These are phyloP conservation scores for Sugiyamaella boreocaroliniensis DNA, from an alignment of 805 yeast species.

Conservation along the genomic window DNA sequence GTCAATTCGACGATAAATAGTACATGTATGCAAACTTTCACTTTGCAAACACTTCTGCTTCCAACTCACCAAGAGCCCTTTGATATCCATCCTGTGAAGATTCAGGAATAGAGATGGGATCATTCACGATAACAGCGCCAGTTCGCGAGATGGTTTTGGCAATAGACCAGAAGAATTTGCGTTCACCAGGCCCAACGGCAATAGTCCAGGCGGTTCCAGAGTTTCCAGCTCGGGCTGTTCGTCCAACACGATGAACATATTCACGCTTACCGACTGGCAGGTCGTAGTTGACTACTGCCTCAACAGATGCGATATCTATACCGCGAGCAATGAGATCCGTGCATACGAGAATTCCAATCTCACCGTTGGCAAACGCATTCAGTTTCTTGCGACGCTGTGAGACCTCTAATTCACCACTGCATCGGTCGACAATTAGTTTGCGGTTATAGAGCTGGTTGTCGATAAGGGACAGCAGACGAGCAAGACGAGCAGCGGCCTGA, in stretches of 20 bases:
- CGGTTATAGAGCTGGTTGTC: constrained; percentile 20
- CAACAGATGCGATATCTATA: constrained; percentile 65
- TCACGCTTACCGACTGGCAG: constrained; percentile 83
- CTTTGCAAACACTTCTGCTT: constrained; percentile 15
- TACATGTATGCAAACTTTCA: not conserved
- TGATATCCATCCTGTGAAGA: constrained; percentile 13
- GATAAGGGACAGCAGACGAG: constrained; percentile 50
- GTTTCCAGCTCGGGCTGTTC: constrained; percentile 92
- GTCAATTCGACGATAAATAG: not conserved
- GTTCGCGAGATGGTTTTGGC: constrained; percentile 28
- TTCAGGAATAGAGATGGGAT: constrained; percentile 4
- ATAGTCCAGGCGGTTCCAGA: constrained; percentile 69
- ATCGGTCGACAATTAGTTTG: constrained; percentile 23
- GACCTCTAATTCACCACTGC: constrained; percentile 34
- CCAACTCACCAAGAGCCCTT: constrained; percentile 14
- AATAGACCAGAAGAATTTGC: constrained; percentile 38
- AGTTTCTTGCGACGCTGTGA: constrained; percentile 51
- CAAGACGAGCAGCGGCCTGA: constrained; percentile 77
- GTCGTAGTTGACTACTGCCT: constrained; percentile 82
- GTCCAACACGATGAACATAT: constrained; percentile 92
- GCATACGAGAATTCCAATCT: constrained; percentile 48
- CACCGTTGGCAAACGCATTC: constrained; percentile 50
- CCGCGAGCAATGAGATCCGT: constrained; percentile 98
- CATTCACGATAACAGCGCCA: constrained; percentile 2
- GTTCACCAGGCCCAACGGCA: constrained; percentile 73